Evolutionary conservation across 2,329 filamentous ascomycete genomes (phyloP).

Genomic region (Hyphodiscus sp.): DNA sequence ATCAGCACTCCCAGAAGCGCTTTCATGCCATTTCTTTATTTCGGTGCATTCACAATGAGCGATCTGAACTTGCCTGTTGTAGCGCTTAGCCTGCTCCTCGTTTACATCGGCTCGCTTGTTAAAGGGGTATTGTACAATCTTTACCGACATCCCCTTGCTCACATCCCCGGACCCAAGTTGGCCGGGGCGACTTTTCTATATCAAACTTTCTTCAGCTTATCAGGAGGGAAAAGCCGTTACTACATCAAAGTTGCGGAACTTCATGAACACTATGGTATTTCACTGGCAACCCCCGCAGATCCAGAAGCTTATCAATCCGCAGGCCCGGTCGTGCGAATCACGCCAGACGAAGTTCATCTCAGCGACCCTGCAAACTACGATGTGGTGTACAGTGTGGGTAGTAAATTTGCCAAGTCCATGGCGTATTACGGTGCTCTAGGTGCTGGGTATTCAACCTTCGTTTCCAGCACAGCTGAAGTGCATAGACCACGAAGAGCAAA

Average conservation of each 20-base stretch:
- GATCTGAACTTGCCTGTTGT: neutral
- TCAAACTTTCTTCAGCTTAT: slow-evolving; percentile 14
- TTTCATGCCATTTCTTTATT: no score
- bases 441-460: slow-evolving; percentile 9
- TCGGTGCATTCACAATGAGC: no score
- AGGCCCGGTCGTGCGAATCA: slow-evolving; percentile 26
- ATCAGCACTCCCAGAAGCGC: no score
- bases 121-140: slow-evolving; percentile 11
- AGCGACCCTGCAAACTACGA: slow-evolving; percentile 24
- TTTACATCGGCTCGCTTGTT: neutral
- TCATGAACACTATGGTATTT: slow-evolving; percentile 18
- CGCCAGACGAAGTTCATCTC: slow-evolving; percentile 26
- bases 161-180: slow-evolving; percentile 20
- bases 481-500: slow-evolving; percentile 8
- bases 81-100: neutral
- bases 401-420: slow-evolving; percentile 17
- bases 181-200: slow-evolving; percentile 19
- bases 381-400: slow-evolving; percentile 16
- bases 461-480: slow-evolving; percentile 13
- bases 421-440: slow-evolving; percentile 14
- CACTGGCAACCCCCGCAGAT: neutral
- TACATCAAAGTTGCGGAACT: slow-evolving; percentile 12
- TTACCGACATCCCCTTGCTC: slow-evolving; percentile 13
- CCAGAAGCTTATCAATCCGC: neutral
- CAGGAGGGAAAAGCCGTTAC: slow-evolving; percentile 8